phyloP scores from a whole-genome alignment of 2,329 filamentous ascomycete genomes.

The Iodosphaeria phyllophila region DNA sequence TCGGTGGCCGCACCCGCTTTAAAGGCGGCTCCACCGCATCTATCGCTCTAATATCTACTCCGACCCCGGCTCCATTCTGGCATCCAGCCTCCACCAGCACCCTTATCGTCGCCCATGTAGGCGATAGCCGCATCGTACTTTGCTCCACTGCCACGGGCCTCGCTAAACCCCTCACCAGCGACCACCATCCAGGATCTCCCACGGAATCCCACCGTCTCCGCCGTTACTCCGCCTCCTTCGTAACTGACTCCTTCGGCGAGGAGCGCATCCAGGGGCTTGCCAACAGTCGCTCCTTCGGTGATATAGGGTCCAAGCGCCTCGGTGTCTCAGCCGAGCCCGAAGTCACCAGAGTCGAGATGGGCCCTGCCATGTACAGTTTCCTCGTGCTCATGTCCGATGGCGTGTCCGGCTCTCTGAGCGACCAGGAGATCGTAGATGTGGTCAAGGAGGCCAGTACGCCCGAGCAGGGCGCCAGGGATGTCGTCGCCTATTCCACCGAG shows the following conservation, averaged over 20 bases:
- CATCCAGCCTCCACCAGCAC: slow-evolving; percentile 74
- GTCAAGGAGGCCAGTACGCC: slow-evolving; percentile 87
- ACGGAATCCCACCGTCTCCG: slow-evolving; percentile 67
- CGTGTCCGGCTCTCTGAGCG: slow-evolving; percentile 65
- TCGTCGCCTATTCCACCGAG: slow-evolving; percentile 80
- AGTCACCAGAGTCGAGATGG: slow-evolving; percentile 59
- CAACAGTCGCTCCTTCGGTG: slow-evolving; percentile 86
- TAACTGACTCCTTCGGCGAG: slow-evolving; percentile 93
- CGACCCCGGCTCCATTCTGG: slow-evolving; percentile 86
- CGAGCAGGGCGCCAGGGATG: slow-evolving; percentile 59
- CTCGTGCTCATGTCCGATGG: slow-evolving; percentile 79
- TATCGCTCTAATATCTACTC: slow-evolving; percentile 77
- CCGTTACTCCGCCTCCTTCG: slow-evolving; percentile 66
- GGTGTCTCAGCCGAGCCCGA: slow-evolving; percentile 92
- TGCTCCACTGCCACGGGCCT: slow-evolving; percentile 72
- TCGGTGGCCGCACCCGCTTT: slow-evolving; percentile 64
- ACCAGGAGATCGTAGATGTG: slow-evolving; percentile 93
- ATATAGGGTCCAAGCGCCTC: slow-evolving; percentile 78
- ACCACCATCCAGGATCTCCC: slow-evolving; percentile 84
- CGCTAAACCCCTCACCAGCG: slow-evolving; percentile 65
- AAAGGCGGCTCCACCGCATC: slow-evolving; percentile 89
- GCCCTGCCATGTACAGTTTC: slow-evolving; percentile 74
- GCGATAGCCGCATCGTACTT: slow-evolving; percentile 78
- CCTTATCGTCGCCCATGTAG: slow-evolving; percentile 74
- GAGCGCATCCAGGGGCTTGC: slow-evolving; percentile 86